phyloP scores from a whole-genome alignment of 306 rosid genomes.

The Canavalia ensiformis region DNA sequence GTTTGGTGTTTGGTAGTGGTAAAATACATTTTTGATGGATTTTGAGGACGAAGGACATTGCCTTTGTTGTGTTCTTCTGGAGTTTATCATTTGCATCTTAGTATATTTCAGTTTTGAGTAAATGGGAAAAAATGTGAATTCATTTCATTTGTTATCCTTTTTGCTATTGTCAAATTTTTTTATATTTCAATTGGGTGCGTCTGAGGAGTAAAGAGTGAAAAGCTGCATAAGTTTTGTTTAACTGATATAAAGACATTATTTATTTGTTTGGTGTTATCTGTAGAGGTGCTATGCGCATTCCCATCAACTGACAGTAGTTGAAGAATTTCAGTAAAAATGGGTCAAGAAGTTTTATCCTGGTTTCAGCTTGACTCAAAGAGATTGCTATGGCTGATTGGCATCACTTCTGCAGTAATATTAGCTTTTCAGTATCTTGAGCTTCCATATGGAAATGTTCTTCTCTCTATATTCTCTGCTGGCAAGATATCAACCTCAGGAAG shows the following conservation, averaged over 20 bases:
- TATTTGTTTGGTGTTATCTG: slow-evolving; percentile 39
- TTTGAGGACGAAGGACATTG: neutral
- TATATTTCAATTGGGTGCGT: neutral
- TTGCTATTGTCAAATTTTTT: neutral
- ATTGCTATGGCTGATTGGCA: slow-evolving; percentile 64
- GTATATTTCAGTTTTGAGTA: slow-evolving; percentile 23
- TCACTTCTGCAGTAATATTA: slow-evolving; percentile 63
- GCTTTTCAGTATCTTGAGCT: slow-evolving; percentile 66
- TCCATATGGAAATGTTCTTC: slow-evolving; percentile 58
- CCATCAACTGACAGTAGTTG: slow-evolving; percentile 38
- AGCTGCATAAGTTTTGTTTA: slow-evolving; percentile 10
- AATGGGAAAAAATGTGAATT: neutral
- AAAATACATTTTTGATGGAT: slow-evolving; percentile 22
- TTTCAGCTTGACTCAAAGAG: slow-evolving; percentile 68
- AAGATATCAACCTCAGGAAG: slow-evolving; percentile 48
- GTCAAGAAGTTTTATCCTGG: slow-evolving; percentile 55
- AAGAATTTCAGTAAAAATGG: slow-evolving; percentile 56
- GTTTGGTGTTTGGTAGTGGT: slow-evolving; percentile 36
- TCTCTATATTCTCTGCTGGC: slow-evolving; percentile 54
- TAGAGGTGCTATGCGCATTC: slow-evolving; percentile 57
- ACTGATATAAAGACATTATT: slow-evolving; percentile 14
- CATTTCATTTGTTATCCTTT: neutral
- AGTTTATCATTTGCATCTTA: neutral
- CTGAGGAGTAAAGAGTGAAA: slow-evolving; percentile 1
- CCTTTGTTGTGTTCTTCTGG: slow-evolving; percentile 26